Evolutionary conservation across 176 grass and related monocot species (phyloP).

Genomic region (Oryza coarctata): DNA sequence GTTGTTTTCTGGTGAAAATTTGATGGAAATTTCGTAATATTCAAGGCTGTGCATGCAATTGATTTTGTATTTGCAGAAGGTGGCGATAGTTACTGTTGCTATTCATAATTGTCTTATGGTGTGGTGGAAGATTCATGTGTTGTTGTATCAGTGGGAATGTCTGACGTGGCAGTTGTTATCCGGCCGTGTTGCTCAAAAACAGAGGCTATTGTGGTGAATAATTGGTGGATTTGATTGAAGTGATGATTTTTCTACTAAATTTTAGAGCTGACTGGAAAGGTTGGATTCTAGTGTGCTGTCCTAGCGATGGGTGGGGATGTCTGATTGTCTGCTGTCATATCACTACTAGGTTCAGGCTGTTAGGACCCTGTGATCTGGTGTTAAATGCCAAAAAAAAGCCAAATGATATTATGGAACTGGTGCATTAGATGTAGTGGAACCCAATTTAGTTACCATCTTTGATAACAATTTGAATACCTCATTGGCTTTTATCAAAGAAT

Average conservation of each 20-base stretch:
- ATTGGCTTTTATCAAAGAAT: neutral
- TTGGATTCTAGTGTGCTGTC: slow-evolving; percentile 39
- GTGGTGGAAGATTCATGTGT: neutral
- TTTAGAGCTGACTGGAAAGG: slow-evolving; percentile 19
- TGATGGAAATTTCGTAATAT: neutral
- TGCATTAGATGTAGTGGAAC: neutral
- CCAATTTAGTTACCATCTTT: slow-evolving; percentile 7
- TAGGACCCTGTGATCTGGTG: neutral
- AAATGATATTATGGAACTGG: neutral
- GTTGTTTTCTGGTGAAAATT: neutral
- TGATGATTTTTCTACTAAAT: slow-evolving; percentile 15
- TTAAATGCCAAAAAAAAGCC: slow-evolving; percentile 18
- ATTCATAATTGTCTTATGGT: neutral
- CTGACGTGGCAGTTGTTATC: neutral
- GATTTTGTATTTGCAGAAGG: neutral
- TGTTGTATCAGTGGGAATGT: slow-evolving; percentile 23
- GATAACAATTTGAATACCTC: neutral
- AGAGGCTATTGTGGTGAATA: slow-evolving; percentile 5
- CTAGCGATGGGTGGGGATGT: neutral
- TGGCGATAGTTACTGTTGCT: slow-evolving; percentile 12
- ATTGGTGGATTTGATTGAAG: slow-evolving; percentile 30
- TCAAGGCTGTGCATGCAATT: neutral
- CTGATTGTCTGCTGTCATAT: slow-evolving; percentile 27
- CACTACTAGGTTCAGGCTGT: neutral
- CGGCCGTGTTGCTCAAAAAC: slow-evolving; percentile 8